Conservation (phyloP, 768 basidiomycete species). For the Amanita rubescens region DNA sequence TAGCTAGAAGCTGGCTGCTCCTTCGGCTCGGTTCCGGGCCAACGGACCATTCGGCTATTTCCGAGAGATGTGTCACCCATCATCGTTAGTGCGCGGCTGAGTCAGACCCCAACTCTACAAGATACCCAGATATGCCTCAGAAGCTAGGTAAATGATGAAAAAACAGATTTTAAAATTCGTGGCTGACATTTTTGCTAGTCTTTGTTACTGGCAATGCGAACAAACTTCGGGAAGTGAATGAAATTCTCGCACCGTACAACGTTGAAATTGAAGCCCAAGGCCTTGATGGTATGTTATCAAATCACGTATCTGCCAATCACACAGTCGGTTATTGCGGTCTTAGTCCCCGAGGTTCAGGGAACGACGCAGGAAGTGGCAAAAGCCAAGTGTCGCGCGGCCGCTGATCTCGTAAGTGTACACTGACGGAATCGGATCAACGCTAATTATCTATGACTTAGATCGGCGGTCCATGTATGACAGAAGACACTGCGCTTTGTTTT, state of each 20-base stretch:
- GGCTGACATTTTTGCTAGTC: conserved; percentile 34
- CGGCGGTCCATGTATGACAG: conserved; percentile 53
- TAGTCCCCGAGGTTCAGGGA: conserved; percentile 94
- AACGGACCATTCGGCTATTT: not conserved
- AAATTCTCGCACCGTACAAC: conserved; percentile 63
- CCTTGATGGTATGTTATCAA: conserved; percentile 60
- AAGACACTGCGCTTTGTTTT: conserved; percentile 94
- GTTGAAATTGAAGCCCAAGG: conserved; percentile 72
- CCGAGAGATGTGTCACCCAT: too few species aligned
- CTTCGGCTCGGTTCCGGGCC: not conserved
- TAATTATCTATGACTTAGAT: conserved; percentile 24
- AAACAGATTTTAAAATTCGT: not conserved
- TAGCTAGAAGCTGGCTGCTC: not conserved
- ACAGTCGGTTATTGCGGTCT: not conserved
- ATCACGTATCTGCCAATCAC: too few species aligned
- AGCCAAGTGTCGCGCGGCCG: conserved; percentile 82
- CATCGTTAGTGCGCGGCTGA: not conserved
- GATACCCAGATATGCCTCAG: not conserved
- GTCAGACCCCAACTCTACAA: not conserved
- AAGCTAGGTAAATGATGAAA: not conserved
- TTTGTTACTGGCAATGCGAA: conserved; percentile 95
- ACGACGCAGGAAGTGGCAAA: conserved; percentile 84
- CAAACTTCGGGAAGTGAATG: conserved; percentile 84
- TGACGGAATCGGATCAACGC: not conserved
- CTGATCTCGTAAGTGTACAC: conserved; percentile 53